Conservation (phyloP, 73 alveolate genomes). For the Paraurostyla sp. region DNA sequence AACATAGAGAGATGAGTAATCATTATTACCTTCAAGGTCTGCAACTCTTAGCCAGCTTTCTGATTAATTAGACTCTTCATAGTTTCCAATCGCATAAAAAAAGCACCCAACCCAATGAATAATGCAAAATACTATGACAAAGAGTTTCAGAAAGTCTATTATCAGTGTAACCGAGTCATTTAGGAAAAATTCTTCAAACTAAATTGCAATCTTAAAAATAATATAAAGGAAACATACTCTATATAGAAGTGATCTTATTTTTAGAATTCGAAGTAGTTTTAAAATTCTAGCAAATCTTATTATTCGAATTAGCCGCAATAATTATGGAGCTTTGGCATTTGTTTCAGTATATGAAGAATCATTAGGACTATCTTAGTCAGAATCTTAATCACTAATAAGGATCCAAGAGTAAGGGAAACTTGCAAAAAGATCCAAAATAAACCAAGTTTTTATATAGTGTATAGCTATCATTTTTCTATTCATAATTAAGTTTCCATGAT, state of each 20-base stretch:
- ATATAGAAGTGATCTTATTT: constrained; percentile 62
- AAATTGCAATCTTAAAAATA: not conserved
- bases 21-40: not conserved
- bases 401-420: constrained; percentile 82
- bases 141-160: not conserved
- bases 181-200: constrained; percentile 44
- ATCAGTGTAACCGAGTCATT: not conserved
- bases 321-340: constrained; percentile 62
- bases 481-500: constrained; percentile 74
- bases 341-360: not conserved
- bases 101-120: constrained; percentile 60
- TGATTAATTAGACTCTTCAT: not conserved
- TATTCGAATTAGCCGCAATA: constrained; percentile 75
- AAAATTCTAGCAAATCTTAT: constrained; percentile 82
- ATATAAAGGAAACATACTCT: not conserved
- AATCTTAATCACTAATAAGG: not conserved
- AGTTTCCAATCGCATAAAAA: constrained; percentile 13
- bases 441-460: constrained; percentile 79
- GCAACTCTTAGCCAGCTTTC: not conserved
- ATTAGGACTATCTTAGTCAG: constrained; percentile 3
- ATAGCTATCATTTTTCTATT: constrained; percentile 61
- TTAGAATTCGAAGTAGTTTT: constrained; percentile 77
- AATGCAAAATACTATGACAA: constrained; percentile 22
- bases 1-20: constrained; percentile 62
- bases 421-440: constrained; percentile 74